Conservation (phyloP, 2,329 filamentous ascomycete genomes). For the Penicillium sumatraense region DNA sequence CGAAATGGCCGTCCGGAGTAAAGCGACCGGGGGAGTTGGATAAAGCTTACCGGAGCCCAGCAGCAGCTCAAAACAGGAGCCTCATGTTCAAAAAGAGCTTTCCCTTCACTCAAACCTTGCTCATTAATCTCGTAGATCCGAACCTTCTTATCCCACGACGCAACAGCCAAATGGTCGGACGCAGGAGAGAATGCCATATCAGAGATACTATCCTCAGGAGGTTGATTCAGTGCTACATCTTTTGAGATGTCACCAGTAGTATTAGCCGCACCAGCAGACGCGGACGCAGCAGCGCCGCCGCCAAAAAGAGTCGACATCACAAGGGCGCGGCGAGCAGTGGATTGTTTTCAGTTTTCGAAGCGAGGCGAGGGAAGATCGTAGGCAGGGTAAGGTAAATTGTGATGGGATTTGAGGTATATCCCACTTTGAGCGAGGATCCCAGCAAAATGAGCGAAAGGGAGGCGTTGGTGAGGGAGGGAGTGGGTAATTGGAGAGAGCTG, state of each 20-base stretch:
- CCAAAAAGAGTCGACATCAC: constrained; percentile 58
- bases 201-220: constrained; percentile 87
- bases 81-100: constrained; percentile 83
- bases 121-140: constrained; percentile 90
- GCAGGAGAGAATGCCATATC: constrained; percentile 80
- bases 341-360: constrained; percentile 15
- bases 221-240: constrained; percentile 77
- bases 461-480: neutral
- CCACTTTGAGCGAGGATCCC: neutral
- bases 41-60: constrained; percentile 77
- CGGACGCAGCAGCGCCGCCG: constrained; percentile 55
- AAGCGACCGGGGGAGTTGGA: neutral
- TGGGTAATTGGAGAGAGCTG: neutral
- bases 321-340: constrained; percentile 25
- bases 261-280: constrained; percentile 56
- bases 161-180: constrained; percentile 81
- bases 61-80: constrained; percentile 82
- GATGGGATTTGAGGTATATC: neutral
- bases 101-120: constrained; percentile 79
- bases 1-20: neutral
- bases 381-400: neutral
- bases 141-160: constrained; percentile 98
- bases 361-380: neutral
- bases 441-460: neutral
- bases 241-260: constrained; percentile 90